Base-by-base conservation (phyloP, 2,329 filamentous ascomycete genomes). In the Capronia americana region DNA sequence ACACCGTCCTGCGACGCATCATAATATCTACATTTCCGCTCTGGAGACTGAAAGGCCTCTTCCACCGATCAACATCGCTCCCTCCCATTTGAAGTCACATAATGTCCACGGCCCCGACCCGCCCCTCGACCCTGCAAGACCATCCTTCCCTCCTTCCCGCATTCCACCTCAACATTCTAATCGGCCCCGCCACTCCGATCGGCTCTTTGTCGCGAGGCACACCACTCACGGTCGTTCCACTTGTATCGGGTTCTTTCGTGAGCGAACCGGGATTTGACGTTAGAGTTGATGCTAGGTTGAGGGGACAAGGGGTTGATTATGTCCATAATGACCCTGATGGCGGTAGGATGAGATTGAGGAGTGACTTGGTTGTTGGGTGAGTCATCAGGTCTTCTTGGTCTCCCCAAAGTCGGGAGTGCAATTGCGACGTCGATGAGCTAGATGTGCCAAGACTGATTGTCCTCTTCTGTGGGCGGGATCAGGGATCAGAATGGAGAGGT, bases 261-360 rank as follows among this genome's bases (percentile, higher is more conserved):
- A 75, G 74, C 48, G 78, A 77, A 34, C 71, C 75, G 2, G 73
- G 73, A 26, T 80, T 78, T 66, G 72, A 74, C 2, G 77, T 77
- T 2, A 69, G 74, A 10, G 57, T 81, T 48, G 78, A 81, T 64
- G 78, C 78, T 24, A 70, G 75, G 24, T 74, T 79, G 55, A 72
- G 75, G 23, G 78, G 79, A 12, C 70, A 73, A 20, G 80, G 79
- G 3, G 77, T 78, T 60, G 80, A 81, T 64, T 81, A 80, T 66
- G 80, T 82, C 67, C 77, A 76, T 56, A 73, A 74, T 23, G 80
- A 81, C 66, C 73, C 78, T 3, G 77, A 78, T 64, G 76, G 76
- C 6, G 75, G 77, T 64, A 75, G 75, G 48, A 70, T 81, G 71
- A 75, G 80, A 4, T 70, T 81, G 68, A 73, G 81, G 70, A 79